A percentile compares a stretch with the other conserved stretches of the same genome.
phyloP scores from a whole-genome alignment of 2,329 filamentous ascomycete genomes.

The Cladophialophora chaetospira region DNA sequence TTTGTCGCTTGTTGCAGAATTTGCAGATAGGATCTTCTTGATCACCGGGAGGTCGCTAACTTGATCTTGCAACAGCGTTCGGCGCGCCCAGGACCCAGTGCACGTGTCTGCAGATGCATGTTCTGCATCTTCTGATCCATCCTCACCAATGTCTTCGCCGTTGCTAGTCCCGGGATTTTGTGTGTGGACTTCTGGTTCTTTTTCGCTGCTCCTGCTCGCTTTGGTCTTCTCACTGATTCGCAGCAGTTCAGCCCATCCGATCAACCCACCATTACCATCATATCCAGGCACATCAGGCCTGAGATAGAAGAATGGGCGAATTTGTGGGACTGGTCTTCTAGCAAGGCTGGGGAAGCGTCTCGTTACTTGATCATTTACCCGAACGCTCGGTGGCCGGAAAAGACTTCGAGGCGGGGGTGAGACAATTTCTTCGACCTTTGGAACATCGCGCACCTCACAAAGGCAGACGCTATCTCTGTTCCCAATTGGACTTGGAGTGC shows the following conservation, averaged over 20 bases:
- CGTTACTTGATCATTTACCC: background rate
- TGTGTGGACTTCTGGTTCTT: background rate
- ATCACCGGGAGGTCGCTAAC: background rate
- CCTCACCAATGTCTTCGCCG: background rate
- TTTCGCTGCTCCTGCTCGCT: background rate
- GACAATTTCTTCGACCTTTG: background rate
- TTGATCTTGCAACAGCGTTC: background rate
- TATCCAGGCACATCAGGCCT: slow-evolving; percentile 45
- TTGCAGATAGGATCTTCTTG: slow-evolving; percentile 5
- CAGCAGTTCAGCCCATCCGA: slow-evolving; percentile 49
- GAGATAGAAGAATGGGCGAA: slow-evolving; percentile 41
- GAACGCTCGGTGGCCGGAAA: background rate
- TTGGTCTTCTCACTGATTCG: slow-evolving; percentile 41
- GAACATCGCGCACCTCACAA: slow-evolving; percentile 1
- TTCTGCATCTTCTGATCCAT: background rate
- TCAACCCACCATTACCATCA: slow-evolving; percentile 47
- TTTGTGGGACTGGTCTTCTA: background rate
- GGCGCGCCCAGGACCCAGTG: slow-evolving; percentile 9
- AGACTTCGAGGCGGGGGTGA: slow-evolving; percentile 1
- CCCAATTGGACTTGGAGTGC: background rate
- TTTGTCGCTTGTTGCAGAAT: background rate
- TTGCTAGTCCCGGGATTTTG: background rate
- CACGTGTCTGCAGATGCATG: slow-evolving; percentile 3
- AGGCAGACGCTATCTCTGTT: slow-evolving; percentile 6
- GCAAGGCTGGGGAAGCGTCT: background rate